These are phyloP conservation scores for Mallotus nudiflorus DNA, from an alignment of 345 rosid genomes.

Conservation along the genomic window DNA sequence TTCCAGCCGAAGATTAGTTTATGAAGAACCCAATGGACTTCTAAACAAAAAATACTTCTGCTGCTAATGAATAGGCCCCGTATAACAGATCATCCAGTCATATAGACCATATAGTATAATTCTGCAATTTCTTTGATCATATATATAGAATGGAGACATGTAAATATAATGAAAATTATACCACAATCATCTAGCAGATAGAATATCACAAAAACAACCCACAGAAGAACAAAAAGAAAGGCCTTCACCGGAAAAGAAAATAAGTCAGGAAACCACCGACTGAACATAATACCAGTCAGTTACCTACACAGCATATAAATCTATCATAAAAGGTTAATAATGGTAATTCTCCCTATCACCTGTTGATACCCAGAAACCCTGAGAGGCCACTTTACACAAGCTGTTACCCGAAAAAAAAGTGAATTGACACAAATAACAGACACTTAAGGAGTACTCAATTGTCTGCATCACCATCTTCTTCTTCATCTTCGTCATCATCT, in stretches of 20 bases:
- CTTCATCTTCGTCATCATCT: conserved; percentile 29
- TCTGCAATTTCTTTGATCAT: background rate
- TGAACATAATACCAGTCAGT: conserved; percentile 20
- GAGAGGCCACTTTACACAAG: conserved; percentile 40
- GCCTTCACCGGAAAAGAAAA: conserved; percentile 16
- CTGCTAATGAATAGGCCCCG: no score
- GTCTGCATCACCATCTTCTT: conserved; percentile 28
- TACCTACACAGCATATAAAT: conserved; percentile 23
- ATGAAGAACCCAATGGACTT: background rate
- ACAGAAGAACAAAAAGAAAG: conserved; percentile 4
- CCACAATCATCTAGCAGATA: conserved; percentile 21
- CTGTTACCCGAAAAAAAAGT: conserved; percentile 20
- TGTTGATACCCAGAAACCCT: conserved; percentile 24
- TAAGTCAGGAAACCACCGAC: conserved; percentile 19
- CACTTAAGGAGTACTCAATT: conserved; percentile 23
- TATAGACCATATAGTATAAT: conserved; percentile 14
- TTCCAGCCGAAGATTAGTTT: no score
- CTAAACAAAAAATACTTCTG: background rate
- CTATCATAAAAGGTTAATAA: conserved; percentile 25
- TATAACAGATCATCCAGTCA: no score
- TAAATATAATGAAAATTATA: background rate
- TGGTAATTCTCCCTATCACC: conserved; percentile 27
- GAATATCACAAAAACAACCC: conserved; percentile 21
- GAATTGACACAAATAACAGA: conserved; percentile 1
- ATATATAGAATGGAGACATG: background rate